Percentiles rank a stretch among this genome's conserved stretches.
Evolutionary conservation across 129 eudicot species (phyloP).

Genomic region (Centaurea solstitialis): DNA sequence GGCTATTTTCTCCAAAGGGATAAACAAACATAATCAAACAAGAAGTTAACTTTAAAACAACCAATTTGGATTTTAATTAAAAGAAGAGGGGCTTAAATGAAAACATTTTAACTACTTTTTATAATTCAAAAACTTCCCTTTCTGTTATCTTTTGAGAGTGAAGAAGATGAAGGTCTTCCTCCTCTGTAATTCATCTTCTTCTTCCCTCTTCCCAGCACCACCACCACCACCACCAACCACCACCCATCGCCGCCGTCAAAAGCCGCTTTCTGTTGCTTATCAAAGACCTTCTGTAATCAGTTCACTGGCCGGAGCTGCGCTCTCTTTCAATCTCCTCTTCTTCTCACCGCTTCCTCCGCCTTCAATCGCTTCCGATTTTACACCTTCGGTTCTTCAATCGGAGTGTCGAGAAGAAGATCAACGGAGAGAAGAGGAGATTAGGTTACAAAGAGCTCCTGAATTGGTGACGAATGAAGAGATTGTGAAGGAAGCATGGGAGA

Average conservation of each 20-base stretch:
- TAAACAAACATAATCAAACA: no score
- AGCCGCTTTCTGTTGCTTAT: slow-evolving; percentile 3
- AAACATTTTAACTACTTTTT: no score
- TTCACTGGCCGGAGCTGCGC: slow-evolving; percentile 32
- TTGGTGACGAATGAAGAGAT: slow-evolving; percentile 64
- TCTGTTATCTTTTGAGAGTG: neutral
- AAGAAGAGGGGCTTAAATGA: no score
- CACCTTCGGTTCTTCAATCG: neutral
- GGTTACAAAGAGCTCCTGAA: slow-evolving; percentile 26
- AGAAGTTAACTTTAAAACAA: no score
- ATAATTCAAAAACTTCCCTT: no score
- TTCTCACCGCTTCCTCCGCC: slow-evolving; percentile 43
- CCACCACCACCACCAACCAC: neutral
- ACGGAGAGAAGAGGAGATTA: slow-evolving; percentile 22
- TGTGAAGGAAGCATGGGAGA: slow-evolving; percentile 92
- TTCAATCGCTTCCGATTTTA: slow-evolving; percentile 17
- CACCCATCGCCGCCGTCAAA: slow-evolving; percentile 15
- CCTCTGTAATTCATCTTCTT: slow-evolving; percentile 32
- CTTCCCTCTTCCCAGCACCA: slow-evolving; percentile 20
- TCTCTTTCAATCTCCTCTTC: slow-evolving; percentile 54
- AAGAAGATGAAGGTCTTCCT: slow-evolving; percentile 59
- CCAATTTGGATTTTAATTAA: no score
- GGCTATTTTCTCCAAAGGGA: no score
- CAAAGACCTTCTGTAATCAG: slow-evolving; percentile 19
- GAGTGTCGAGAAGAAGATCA: slow-evolving; percentile 54